Evolutionary conservation across 257 asterid genomes (phyloP).

Genomic region (Solanum neorickii): DNA sequence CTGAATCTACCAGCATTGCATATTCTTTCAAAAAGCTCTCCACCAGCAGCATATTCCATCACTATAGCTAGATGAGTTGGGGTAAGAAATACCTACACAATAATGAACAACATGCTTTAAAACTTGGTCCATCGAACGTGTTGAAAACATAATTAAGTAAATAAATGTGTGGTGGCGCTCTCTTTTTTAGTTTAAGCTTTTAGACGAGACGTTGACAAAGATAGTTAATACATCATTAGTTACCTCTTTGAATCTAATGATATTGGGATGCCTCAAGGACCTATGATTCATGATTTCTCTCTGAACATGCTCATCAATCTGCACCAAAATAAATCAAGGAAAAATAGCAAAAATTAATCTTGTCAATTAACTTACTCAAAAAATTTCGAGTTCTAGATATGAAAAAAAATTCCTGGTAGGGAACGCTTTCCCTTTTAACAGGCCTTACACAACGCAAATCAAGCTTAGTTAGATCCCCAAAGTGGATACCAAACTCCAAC

Average conservation of each 20-base stretch:
- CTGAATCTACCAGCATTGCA: constrained; percentile 68
- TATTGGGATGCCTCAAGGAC: constrained; percentile 60
- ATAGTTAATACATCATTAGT: no score
- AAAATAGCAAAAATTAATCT: background rate
- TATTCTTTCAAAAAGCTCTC: constrained; percentile 67
- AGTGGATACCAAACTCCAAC: no score
- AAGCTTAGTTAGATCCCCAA: background rate
- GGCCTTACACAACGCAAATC: background rate
- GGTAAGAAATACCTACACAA: constrained; percentile 50
- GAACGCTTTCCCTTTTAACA: background rate
- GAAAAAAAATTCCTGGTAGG: background rate
- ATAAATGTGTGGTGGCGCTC: background rate
- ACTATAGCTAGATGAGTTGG: constrained; percentile 71
- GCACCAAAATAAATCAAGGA: background rate
- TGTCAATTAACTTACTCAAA: background rate
- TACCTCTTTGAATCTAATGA: constrained; percentile 70
- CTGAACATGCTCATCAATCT: constrained; percentile 81
- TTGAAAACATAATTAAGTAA: background rate
- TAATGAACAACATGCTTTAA: background rate
- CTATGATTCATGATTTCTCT: constrained; percentile 82
- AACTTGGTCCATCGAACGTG: background rate
- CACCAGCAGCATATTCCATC: constrained; percentile 81
- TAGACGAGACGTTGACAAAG: background rate
- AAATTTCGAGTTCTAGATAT: background rate
- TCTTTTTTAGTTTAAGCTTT: background rate